Evolutionary conservation across 2,329 filamentous ascomycete genomes (phyloP).

Genomic region (Rhynchosporium graminicola): DNA sequence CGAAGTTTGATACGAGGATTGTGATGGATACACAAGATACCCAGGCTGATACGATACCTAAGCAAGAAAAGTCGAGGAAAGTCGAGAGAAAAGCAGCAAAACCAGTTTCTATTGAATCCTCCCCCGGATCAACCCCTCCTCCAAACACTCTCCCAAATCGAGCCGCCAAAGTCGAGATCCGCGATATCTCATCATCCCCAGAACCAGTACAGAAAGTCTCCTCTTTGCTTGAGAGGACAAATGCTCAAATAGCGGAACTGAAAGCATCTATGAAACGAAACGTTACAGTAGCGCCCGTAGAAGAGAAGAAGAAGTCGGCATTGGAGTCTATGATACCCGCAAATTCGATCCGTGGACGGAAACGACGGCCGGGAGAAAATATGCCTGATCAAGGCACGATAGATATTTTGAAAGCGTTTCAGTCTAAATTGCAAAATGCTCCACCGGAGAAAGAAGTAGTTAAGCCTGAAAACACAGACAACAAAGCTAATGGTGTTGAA

Average conservation of each 20-base stretch:
- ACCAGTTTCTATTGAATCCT: slow-evolving; percentile 42
- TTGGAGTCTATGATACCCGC: slow-evolving; percentile 74
- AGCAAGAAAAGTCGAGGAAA: slow-evolving; percentile 36
- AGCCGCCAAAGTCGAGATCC: slow-evolving; percentile 39
- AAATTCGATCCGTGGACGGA: slow-evolving; percentile 69
- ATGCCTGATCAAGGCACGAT: slow-evolving; percentile 64
- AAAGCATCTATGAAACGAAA: slow-evolving; percentile 80
- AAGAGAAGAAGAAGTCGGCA: slow-evolving; percentile 64
- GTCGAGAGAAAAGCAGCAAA: slow-evolving; percentile 39
- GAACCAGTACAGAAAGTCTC: slow-evolving; percentile 43
- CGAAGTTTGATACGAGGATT: slow-evolving; percentile 77
- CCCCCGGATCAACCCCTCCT: slow-evolving; percentile 42
- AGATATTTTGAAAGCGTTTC: slow-evolving; percentile 76
- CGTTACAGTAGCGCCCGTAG: slow-evolving; percentile 50
- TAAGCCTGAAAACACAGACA: slow-evolving; percentile 30
- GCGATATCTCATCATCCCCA: slow-evolving; percentile 42
- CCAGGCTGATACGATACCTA: slow-evolving; percentile 25
- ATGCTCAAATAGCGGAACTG: slow-evolving; percentile 77
- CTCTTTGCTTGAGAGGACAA: slow-evolving; percentile 64
- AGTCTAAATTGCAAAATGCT: slow-evolving; percentile 67
- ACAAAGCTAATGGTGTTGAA: slow-evolving; percentile 37
- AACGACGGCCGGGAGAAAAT: slow-evolving; percentile 61
- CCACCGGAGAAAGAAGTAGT: slow-evolving; percentile 44
- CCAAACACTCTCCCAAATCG: slow-evolving; percentile 38
- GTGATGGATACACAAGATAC: slow-evolving; percentile 59